phyloP scores from a whole-genome alignment of 306 rosid species.

The Albizia julibrissin region DNA sequence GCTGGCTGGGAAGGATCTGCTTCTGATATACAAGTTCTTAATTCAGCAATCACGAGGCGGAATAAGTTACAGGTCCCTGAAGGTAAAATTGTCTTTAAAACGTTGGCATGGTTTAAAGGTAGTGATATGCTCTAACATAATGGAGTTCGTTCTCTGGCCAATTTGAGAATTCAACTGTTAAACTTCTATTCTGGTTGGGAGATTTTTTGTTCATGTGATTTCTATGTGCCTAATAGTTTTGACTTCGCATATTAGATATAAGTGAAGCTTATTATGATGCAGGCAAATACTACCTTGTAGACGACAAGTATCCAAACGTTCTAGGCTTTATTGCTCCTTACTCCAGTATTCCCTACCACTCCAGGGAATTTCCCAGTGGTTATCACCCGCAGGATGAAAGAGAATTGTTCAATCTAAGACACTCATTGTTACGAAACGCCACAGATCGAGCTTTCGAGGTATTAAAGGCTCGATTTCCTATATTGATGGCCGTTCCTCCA shows the following conservation, averaged over 20 bases:
- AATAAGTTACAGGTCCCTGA: constrained; percentile 74
- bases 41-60: constrained; percentile 75
- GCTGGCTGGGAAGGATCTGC: constrained; percentile 99
- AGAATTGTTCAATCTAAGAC: constrained; percentile 81
- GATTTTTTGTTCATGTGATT: constrained; percentile 18
- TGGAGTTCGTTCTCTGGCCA: constrained; percentile 1
- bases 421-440: constrained; percentile 60
- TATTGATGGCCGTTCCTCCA: constrained; percentile 73
- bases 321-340: constrained; percentile 86
- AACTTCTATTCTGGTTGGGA: constrained; percentile 1
- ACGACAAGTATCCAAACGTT: constrained; percentile 71
- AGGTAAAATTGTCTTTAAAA: constrained; percentile 52
- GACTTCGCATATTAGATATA: constrained; percentile 28
- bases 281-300: constrained; percentile 87
- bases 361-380: constrained; percentile 57
- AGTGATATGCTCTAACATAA: not conserved
- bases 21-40: constrained; percentile 75
- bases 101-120: constrained; percentile 2
- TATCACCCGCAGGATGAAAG: constrained; percentile 72
- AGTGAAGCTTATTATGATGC: constrained; percentile 37
- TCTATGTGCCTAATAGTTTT: constrained; percentile 7
- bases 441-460: constrained; percentile 60
- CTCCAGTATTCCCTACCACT: constrained; percentile 52
- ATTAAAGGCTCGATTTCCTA: constrained; percentile 79
- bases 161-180: constrained; percentile 1